Base-by-base conservation (phyloP, 2,329 filamentous ascomycete genomes). In the Botrytis sinoallii region DNA sequence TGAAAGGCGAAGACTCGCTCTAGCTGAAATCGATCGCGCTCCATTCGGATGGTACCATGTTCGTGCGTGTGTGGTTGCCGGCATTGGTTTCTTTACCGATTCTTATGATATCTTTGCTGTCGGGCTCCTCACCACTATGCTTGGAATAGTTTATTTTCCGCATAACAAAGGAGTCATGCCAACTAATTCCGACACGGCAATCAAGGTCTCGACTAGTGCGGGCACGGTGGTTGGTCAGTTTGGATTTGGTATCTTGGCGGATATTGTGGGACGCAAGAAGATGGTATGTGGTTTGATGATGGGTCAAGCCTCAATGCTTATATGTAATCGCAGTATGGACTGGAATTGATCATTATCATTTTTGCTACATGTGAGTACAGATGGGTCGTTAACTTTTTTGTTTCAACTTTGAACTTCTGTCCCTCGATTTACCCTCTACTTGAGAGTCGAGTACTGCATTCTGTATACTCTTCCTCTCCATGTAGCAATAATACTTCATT, bases 181-280 rank as follows among this genome's bases (percentile, higher is more conserved):
- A 14, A 85, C 87, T 40, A 85, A 82, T 74, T 88, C 91, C 18
- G 93, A 95, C 77, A 95, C 90, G 10, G 92, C 92, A 52, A 94
- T 96, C 85, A 96, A 96, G 84, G 89, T 95, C 74, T 89, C 93
- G 22, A 96, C 93, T 14, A 94, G 92, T 40, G 91, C 90, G 72
- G 93, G 93, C 71, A 96, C 93, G 22, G 92, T 97, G 70, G 84
- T 96, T 70, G 93, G 93, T 44, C 93, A 96, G 83, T 84, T 95
- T 57, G 88, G 88, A 52, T 97, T 97, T 80, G 93, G 93, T 79
- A 89, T 87, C 80, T 84, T 94, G 38, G 93, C 93, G 32, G 93
- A 96, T 84, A 83, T 90, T 6, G 86, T 95, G 71, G 93, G 93
- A 70, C 90, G 92, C 72, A 93, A 93, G 85, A 86, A 87, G 81